Percentiles rank a stretch among this genome's conserved stretches.
Conservation (phyloP, 2,329 filamentous ascomycete species). For the Capronia coronata region DNA sequence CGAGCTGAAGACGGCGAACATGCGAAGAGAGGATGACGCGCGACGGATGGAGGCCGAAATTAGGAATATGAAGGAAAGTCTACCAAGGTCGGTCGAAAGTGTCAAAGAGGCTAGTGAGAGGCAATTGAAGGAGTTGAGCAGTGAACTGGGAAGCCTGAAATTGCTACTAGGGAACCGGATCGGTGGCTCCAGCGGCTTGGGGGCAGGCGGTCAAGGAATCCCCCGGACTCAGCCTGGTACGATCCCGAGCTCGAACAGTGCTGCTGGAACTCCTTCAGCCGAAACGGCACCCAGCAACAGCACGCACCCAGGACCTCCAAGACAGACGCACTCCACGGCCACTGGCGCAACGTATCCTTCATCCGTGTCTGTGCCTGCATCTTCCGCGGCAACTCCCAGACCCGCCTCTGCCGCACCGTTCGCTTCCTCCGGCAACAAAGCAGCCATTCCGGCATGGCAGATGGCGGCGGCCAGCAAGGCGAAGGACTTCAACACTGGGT, state of each 20-base stretch:
- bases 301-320: constrained; percentile 2
- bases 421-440: constrained; percentile 40
- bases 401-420: constrained; percentile 17
- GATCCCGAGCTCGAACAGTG: constrained; percentile 29
- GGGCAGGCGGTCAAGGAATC: constrained; percentile 28
- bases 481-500: constrained; percentile 18
- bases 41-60: constrained; percentile 83
- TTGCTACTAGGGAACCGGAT: constrained; percentile 67
- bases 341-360: constrained; percentile 7
- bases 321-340: constrained; percentile 14
- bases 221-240: constrained; percentile 32
- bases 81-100: constrained; percentile 80
- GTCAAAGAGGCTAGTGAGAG: constrained; percentile 79
- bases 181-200: constrained; percentile 30
- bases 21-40: constrained; percentile 78
- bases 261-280: constrained; percentile 14
- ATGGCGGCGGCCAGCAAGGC: constrained; percentile 56
- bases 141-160: constrained; percentile 87
- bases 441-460: constrained; percentile 74
- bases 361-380: constrained; percentile 10
- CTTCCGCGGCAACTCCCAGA: constrained; percentile 9
- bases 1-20: constrained; percentile 74
- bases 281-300: constrained; percentile 7
- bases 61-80: constrained; percentile 69
- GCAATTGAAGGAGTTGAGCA: constrained; percentile 74